Conservation (phyloP, 2,329 filamentous ascomycete genomes). For the Mollisia scopiformis region DNA sequence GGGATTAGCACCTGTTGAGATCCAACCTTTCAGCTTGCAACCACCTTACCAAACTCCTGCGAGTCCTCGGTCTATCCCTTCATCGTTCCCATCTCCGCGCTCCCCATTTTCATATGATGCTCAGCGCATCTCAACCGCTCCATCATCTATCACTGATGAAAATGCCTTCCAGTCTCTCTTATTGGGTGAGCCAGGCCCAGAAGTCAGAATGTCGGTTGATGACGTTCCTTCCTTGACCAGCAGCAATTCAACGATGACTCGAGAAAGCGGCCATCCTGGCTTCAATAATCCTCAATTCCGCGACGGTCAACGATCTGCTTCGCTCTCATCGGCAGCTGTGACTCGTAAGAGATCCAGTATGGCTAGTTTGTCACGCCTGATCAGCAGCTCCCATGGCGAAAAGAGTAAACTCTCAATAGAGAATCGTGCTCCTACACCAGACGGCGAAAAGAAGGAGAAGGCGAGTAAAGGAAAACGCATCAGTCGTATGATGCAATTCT, state of each 20-base stretch:
- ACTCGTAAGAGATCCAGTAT: slow-evolving; percentile 76
- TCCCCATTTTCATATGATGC: slow-evolving; percentile 71
- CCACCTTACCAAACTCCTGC: slow-evolving; percentile 50
- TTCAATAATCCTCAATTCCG: slow-evolving; percentile 48
- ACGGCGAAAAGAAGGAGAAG: slow-evolving; percentile 61
- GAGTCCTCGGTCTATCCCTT: slow-evolving; percentile 67
- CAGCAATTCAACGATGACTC: slow-evolving; percentile 76
- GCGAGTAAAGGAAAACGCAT: slow-evolving; percentile 69
- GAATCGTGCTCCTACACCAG: slow-evolving; percentile 48
- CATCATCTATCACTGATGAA: slow-evolving; percentile 74
- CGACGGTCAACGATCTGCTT: slow-evolving; percentile 62
- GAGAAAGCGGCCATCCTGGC: slow-evolving; percentile 59
- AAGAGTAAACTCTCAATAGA: slow-evolving; percentile 76
- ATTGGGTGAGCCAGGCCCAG: slow-evolving; percentile 74
- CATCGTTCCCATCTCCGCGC: slow-evolving; percentile 63
- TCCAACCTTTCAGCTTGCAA: slow-evolving; percentile 46
- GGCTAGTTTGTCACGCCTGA: slow-evolving; percentile 75
- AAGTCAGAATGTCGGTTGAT: slow-evolving; percentile 70
- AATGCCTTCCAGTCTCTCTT: slow-evolving; percentile 71
- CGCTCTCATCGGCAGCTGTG: slow-evolving; percentile 63
- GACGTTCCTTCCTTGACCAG: slow-evolving; percentile 77
- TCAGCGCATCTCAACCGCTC: slow-evolving; percentile 73
- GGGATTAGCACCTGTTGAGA: slow-evolving; percentile 55
- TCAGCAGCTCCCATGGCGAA: slow-evolving; percentile 75
- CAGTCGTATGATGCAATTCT: slow-evolving; percentile 78